phyloP scores from a whole-genome alignment of 106 monocot genomes.

The Dendrobium officinale region DNA sequence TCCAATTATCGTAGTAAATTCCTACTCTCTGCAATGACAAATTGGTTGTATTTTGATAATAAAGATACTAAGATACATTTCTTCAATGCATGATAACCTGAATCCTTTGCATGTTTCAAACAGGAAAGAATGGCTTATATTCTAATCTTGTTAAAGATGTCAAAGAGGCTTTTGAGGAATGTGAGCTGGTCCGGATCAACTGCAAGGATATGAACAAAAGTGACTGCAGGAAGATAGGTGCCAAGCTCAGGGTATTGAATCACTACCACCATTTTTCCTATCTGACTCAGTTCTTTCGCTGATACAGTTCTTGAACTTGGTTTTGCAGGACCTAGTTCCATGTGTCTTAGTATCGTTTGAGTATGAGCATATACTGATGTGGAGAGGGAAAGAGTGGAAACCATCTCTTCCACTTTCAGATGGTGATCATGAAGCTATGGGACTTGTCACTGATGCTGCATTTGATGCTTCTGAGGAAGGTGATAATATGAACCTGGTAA shows the following conservation, averaged over 20 bases:
- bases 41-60: too few relatives aligned
- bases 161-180: constrained; percentile 84
- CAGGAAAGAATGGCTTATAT: constrained; percentile 94
- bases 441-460: constrained; percentile 6
- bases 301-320: constrained; percentile 8
- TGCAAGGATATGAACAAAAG: constrained; percentile 70
- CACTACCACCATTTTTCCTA: neutral
- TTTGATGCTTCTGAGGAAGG: constrained; percentile 9
- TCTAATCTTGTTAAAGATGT: constrained; percentile 56
- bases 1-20: neutral
- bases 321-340: constrained; percentile 77
- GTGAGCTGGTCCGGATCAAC: constrained; percentile 76
- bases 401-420: constrained; percentile 69
- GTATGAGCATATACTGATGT: constrained; percentile 89
- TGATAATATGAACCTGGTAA: neutral
- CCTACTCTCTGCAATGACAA: neutral
- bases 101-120: constrained; percentile 6
- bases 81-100: neutral
- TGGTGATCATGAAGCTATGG: too few relatives aligned
- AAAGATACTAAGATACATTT: too few relatives aligned
- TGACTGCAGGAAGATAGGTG: constrained; percentile 90
- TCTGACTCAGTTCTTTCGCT: neutral
- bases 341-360: constrained; percentile 86
- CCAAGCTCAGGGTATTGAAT: constrained; percentile 68
- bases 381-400: constrained; percentile 96